Evolutionary conservation across 176 grass and related monocot genomes (phyloP), one percentile per base, ranked within the genome.

Genomic region (Melocanna baccifera): DNA sequence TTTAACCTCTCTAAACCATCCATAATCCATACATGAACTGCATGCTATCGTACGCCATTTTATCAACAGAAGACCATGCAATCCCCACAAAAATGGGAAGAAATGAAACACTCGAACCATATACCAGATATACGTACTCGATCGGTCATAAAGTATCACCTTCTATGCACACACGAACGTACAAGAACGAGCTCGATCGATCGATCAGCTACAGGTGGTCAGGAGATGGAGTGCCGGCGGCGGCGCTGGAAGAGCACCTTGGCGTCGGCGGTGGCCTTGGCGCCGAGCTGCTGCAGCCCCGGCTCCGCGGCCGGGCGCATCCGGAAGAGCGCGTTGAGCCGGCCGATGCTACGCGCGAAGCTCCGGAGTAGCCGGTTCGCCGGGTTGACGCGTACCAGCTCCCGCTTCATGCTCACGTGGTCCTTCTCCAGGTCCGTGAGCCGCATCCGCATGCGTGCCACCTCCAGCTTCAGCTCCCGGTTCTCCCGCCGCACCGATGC

Each of bases 401-500:
- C 91, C 41, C 90, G 93, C 75, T 93, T 93, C 96, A 98, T 98
- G 62, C 87, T 95, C 7, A 93, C 93, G 81, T 98, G 96, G 85
- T 95, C 96, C 90, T 98, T 98, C 85, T 98, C 96, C 80, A 98
- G 84, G 82, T 98, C 93, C 16, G 91, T 98, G 15, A 98, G 85
- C 55, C 96, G 81, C 91, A 98, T 92, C 79, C 96, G 79, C 96
- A 98, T 98, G 32, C 96, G 90, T 22, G 93, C 91, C 58, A 98
- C 93, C 85, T 98, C 96, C 58, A 98, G 88, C 80, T 95, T 95
- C 15, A 98, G 88, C 77, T 98, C 96, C 62, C 93, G 80, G 84
- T 98, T 98, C 87, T 98, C 96, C 46, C 93, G 88, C 34, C 96
- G 51, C 48, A 98, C 93, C 4, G 92, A 98, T n/a, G 96, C 96